These are phyloP conservation scores for Gynandropsis gynandra DNA, from an alignment of 345 rosid genomes.

Conservation along the genomic window DNA sequence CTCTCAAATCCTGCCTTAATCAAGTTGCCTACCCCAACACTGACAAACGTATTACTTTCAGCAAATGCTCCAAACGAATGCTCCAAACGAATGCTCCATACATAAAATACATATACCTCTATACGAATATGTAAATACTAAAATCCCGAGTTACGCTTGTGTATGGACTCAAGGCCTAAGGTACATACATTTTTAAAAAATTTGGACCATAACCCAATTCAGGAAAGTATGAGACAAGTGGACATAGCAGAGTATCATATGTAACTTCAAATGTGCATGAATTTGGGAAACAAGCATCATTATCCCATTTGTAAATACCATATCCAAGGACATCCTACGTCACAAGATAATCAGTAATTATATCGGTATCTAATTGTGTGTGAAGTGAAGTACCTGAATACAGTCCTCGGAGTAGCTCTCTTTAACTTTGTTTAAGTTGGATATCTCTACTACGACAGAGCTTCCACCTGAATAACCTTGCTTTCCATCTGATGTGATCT, in stretches of 20 bases:
- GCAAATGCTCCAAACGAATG: too few relatives aligned
- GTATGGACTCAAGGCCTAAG: too few relatives aligned
- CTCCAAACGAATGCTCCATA: too few relatives aligned
- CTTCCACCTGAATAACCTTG: conserved; percentile 73
- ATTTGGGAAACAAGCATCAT: conserved; percentile 1
- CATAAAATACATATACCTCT: too few relatives aligned
- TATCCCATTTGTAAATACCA: not conserved
- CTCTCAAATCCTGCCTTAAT: conserved; percentile 1
- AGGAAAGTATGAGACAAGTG: not conserved
- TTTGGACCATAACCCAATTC: too few relatives aligned
- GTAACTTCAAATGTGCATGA: conserved; percentile 1
- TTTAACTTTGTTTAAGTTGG: conserved; percentile 90
- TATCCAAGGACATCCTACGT: conserved; percentile 12
- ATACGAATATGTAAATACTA: too few relatives aligned
- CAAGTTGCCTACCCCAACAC: too few relatives aligned
- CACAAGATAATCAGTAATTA: not conserved
- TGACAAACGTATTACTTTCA: too few relatives aligned
- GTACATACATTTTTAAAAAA: too few relatives aligned
- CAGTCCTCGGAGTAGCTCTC: conserved; percentile 93
- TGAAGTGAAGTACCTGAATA: conserved; percentile 59
- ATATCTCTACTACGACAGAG: conserved; percentile 84
- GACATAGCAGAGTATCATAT: conserved; percentile 19
- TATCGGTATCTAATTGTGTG: too few relatives aligned
- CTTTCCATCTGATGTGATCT: conserved; percentile 85
- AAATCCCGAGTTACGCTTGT: too few relatives aligned